Percentiles rank a stretch among this genome's conserved stretches.
phyloP scores from a whole-genome alignment of 192 early-diverging fungal genomes.

The Backusella westeae region DNA sequence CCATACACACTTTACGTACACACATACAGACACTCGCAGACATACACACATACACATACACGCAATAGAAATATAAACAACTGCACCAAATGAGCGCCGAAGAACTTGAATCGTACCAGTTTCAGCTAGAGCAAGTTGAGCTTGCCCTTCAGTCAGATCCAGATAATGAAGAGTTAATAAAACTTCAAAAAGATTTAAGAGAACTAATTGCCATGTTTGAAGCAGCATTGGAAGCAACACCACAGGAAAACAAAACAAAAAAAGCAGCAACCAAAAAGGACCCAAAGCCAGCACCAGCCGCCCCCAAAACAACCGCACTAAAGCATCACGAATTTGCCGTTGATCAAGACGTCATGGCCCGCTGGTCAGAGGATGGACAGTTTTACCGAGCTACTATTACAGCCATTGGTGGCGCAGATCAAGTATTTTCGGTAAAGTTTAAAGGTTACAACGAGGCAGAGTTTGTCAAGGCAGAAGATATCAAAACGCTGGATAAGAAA shows the following conservation, averaged over 20 bases:
- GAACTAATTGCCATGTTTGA: conserved; percentile 65
- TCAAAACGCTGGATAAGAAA: conserved; percentile 45
- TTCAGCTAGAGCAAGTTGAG: conserved; percentile 72
- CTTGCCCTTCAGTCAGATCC: conserved; percentile 67
- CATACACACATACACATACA: too few relatives aligned
- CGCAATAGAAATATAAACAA: too few relatives aligned
- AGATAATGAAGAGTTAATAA: conserved; percentile 63
- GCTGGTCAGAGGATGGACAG: conserved; percentile 64
- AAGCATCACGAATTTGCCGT: conserved; percentile 41
- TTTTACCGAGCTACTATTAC: conserved; percentile 64
- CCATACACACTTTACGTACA: too few relatives aligned
- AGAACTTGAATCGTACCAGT: conserved; percentile 58
- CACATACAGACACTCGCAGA: too few relatives aligned
- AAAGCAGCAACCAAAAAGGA: neutral
- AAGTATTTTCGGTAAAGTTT: conserved; percentile 58
- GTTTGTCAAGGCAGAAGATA: conserved; percentile 46
- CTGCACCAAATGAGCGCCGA: conserved; percentile 38
- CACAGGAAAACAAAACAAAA: conserved; percentile 10
- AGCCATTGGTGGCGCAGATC: conserved; percentile 51
- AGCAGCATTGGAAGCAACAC: conserved; percentile 31
- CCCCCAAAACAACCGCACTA: conserved; percentile 9
- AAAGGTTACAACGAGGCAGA: conserved; percentile 59
- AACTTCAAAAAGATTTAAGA: conserved; percentile 60
- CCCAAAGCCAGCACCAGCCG: neutral
- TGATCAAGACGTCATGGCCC: conserved; percentile 62